Percentiles rank a stretch among this genome's conserved stretches.
Conservation (phyloP, 768 basidiomycete species). For the Panus rudis region DNA sequence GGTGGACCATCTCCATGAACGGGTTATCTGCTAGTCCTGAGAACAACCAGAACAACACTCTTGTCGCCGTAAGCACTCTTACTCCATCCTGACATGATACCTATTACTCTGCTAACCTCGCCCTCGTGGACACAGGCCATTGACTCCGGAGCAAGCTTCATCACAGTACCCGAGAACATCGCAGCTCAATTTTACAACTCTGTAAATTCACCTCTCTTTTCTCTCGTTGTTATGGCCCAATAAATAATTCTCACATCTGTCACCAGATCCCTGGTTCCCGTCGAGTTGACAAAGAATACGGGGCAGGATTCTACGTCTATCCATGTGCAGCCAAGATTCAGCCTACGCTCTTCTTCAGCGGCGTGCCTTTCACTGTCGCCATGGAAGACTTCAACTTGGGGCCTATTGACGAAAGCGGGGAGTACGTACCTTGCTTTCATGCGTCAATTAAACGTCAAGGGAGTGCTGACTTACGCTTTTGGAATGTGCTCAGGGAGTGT, state of each 20-base stretch:
- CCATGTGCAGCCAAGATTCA: constrained; percentile 36
- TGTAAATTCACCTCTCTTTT: constrained; percentile 22
- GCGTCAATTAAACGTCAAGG: not conserved
- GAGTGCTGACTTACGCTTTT: not conserved
- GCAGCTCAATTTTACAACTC: constrained; percentile 39
- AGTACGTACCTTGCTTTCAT: constrained; percentile 12
- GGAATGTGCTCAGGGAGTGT: constrained; percentile 33
- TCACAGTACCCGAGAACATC: constrained; percentile 44
- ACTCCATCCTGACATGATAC: not conserved
- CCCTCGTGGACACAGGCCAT: constrained; percentile 38
- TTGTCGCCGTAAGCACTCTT: constrained; percentile 31
- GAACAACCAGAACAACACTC: constrained; percentile 10
- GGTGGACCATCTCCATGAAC: constrained; percentile 51
- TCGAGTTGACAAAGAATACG: too few relatives aligned
- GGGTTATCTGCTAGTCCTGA: constrained; percentile 31
- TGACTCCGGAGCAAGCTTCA: constrained; percentile 62
- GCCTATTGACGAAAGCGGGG: constrained; percentile 20
- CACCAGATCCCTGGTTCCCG: constrained; percentile 45
- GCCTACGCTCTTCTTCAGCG: constrained; percentile 40
- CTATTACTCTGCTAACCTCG: not conserved
- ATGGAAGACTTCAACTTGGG: constrained; percentile 53
- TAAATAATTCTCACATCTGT: not conserved
- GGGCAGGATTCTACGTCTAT: constrained; percentile 47
- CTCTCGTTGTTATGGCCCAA: not conserved
- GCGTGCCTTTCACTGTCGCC: constrained; percentile 34